A percentile compares a stretch with the other conserved stretches of the same genome.
Conservation (phyloP, 2,329 filamentous ascomycete species). For the Cladosporium colombiae region DNA sequence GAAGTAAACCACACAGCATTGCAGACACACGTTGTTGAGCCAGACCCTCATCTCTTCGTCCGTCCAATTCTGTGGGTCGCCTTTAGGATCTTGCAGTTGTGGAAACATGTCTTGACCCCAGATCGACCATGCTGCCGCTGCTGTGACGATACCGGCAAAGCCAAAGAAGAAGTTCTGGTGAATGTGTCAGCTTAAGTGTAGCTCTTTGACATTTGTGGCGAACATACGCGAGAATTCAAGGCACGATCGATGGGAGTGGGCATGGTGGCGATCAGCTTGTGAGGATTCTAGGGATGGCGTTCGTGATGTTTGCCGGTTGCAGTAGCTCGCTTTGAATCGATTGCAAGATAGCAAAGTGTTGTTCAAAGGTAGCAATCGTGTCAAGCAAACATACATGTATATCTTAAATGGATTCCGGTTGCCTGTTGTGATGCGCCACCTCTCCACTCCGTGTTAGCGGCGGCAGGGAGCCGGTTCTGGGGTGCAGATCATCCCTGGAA, state of each 20-base stretch:
- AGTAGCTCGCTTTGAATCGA: not conserved
- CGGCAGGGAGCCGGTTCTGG: slow-evolving; percentile 7
- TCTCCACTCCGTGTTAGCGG: not conserved
- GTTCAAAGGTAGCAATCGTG: not conserved
- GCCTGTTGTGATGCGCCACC: slow-evolving; percentile 7
- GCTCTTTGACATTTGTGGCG: not conserved
- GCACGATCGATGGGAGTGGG: slow-evolving; percentile 53
- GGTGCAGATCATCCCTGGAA: slow-evolving; percentile 16
- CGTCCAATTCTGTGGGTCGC: slow-evolving; percentile 74
- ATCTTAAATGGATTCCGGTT: not conserved
- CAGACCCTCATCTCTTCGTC: slow-evolving; percentile 76
- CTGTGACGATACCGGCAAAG: slow-evolving; percentile 79
- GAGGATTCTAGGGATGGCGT: not conserved
- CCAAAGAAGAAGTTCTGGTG: slow-evolving; percentile 52
- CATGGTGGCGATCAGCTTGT: slow-evolving; percentile 39
- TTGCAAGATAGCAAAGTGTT: not conserved
- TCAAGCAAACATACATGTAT: not conserved
- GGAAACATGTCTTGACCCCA: slow-evolving; percentile 88
- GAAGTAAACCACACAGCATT: not conserved
- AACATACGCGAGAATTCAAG: slow-evolving; percentile 45
- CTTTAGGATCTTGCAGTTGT: slow-evolving; percentile 70
- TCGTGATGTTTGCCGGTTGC: not conserved
- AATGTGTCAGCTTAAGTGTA: not conserved
- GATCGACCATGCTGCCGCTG: slow-evolving; percentile 79
- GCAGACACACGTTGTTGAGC: slow-evolving; percentile 70